phyloP scores from a whole-genome alignment of 768 basidiomycete genomes.

The Termitomyces sp. region DNA sequence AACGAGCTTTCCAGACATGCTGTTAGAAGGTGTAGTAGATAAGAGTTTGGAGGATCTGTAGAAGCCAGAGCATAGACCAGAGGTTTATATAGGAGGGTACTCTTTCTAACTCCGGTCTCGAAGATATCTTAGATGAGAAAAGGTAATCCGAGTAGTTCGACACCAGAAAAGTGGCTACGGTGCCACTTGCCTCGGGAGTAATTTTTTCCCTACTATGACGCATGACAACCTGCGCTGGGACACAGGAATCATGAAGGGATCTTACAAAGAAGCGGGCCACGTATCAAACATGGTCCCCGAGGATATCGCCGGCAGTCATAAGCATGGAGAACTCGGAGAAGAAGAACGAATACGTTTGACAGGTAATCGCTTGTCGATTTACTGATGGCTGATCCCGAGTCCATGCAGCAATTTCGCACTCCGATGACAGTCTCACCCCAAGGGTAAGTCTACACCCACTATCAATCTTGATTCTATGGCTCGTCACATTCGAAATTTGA shows the following conservation, averaged over 20 bases:
- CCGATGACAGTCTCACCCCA: too few relatives aligned
- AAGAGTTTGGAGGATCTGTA: neutral
- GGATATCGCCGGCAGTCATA: too few relatives aligned
- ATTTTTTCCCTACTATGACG: neutral
- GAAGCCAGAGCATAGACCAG: neutral
- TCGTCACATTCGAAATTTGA: neutral
- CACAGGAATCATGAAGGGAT: neutral
- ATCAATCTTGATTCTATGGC: neutral
- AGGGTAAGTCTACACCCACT: neutral
- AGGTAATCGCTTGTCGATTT: too few relatives aligned
- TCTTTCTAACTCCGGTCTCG: neutral
- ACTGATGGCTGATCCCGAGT: too few relatives aligned
- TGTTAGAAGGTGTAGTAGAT: neutral
- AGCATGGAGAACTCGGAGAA: too few relatives aligned
- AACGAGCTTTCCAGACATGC: conserved; percentile 17
- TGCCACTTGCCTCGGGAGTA: neutral
- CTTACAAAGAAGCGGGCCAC: neutral
- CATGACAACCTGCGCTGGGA: neutral
- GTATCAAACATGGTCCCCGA: neutral
- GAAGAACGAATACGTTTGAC: too few relatives aligned
- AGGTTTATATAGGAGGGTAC: conserved; percentile 6
- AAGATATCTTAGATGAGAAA: neutral
- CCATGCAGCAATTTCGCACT: too few relatives aligned
- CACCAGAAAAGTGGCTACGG: neutral
- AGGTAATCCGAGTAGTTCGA: neutral